Conservation (phyloP, 345 rosid species). For the Kandelia obovata region DNA sequence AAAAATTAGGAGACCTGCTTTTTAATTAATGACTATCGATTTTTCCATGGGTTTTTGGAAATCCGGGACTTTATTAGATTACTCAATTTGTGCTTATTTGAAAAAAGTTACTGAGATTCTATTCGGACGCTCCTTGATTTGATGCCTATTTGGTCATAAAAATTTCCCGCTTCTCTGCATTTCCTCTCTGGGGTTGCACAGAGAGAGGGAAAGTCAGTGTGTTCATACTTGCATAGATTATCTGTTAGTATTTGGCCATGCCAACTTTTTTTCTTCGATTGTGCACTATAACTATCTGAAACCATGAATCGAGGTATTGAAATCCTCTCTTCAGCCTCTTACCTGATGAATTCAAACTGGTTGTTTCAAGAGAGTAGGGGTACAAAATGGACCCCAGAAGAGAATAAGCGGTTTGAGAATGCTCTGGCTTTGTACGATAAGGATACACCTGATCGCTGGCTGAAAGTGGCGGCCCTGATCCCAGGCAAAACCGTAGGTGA, state of each 20-base stretch:
- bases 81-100: slow-evolving; percentile 42
- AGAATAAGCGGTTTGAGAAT: slow-evolving; percentile 91
- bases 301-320: slow-evolving; percentile 66
- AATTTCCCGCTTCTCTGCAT: slow-evolving; percentile 35
- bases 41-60: slow-evolving; percentile 50
- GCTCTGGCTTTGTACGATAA: slow-evolving; percentile 79
- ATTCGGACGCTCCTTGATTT: slow-evolving; percentile 39
- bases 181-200: slow-evolving; percentile 25
- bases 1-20: slow-evolving; percentile 28
- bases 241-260: slow-evolving; percentile 15
- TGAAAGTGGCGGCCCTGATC: slow-evolving; percentile 75
- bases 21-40: slow-evolving; percentile 26
- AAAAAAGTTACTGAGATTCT: slow-evolving; percentile 48
- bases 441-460: slow-evolving; percentile 92
- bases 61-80: slow-evolving; percentile 49
- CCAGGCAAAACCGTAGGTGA: slow-evolving; percentile 93
- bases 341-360: slow-evolving; percentile 72
- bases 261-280: slow-evolving; percentile 11
- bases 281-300: slow-evolving; percentile 6
- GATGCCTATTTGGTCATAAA: slow-evolving; percentile 32
- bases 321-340: slow-evolving; percentile 63
- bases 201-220: neutral
- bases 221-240: neutral
- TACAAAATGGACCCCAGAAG: slow-evolving; percentile 81
- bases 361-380: slow-evolving; percentile 62